A percentile compares a stretch with the other conserved stretches of the same genome.
phyloP scores from a whole-genome alignment of 305 asterid species.

The Nicotiana rustica region DNA sequence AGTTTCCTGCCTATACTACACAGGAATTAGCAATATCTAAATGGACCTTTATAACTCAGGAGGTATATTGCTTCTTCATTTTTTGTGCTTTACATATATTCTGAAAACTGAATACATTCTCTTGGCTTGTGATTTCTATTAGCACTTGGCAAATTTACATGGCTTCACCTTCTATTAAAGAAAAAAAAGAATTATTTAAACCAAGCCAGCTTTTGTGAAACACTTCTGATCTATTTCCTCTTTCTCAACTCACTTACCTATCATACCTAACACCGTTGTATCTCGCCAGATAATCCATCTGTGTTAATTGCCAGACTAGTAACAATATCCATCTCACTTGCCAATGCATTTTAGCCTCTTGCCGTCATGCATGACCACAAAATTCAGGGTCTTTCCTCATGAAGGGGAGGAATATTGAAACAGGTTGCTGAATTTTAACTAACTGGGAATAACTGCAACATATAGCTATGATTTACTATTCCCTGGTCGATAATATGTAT shows the following conservation, averaged over 20 bases:
- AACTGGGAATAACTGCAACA: neutral
- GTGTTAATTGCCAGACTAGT: neutral
- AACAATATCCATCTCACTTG: neutral
- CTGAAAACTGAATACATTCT: neutral
- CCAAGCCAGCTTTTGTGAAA: neutral
- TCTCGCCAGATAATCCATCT: neutral
- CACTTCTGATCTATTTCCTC: neutral
- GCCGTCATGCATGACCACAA: neutral
- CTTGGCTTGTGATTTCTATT: conserved; percentile 8
- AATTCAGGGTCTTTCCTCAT: neutral
- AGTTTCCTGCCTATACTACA: conserved; percentile 58
- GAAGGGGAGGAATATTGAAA: neutral
- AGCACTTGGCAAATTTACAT: neutral
- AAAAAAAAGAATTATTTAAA: neutral
- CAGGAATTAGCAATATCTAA: conserved; percentile 58
- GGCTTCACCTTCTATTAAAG: neutral
- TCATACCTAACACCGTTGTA: neutral
- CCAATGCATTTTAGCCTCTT: conserved; percentile 3
- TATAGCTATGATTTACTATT: neutral
- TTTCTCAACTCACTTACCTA: conserved; percentile 15
- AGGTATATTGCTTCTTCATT: conserved; percentile 52
- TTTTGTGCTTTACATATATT: conserved; percentile 18
- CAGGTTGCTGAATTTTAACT: neutral
- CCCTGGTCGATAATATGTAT: neutral
- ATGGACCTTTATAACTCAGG: conserved; percentile 88